Base-by-base conservation (phyloP, 176 grass and related monocot genomes). In the Musa schizocarpa region DNA sequence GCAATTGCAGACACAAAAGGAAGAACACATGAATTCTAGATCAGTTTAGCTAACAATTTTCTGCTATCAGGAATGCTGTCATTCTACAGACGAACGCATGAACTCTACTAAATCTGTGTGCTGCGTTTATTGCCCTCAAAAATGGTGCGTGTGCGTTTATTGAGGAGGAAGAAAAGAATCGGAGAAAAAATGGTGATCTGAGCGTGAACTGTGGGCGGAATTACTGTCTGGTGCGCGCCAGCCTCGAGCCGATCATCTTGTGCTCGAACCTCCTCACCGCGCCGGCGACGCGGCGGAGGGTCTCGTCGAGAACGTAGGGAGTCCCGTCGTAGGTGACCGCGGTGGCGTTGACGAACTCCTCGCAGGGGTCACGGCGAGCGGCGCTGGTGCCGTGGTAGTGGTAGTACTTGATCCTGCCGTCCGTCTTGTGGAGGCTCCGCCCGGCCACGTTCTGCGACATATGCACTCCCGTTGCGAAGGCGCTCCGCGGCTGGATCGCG, bases 351-450 rank as follows among this genome's bases (percentile, higher is more conserved):
- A 17, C 17, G 1, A 96, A 92, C 23, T 84, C 54, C 26, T 53
- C 57, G 81, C 93, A 92, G 0, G 81, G 81, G 24, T 92, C 87
- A 68, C 83, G 82, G 83, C 91, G 53, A 75, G 88, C 62, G 12
- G 86, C 88, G 77, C 92, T 92, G 0, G 89, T 86, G 25, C 91
- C 91, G 19, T 96, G 93, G 76, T 96, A 96, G 56, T 96, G 93
- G 62, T 88, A 96, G 76, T 96, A 92, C 78, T 76, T 87, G 25
- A 96, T 96, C 79, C 84, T 86, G 75, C 79, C 86, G 20, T 92
- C 93, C 0, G 93, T 92, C n/a, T 88, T 96, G 79, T 92, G 85
- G 9, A 86, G 85, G 70, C 85, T 92, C 77, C 83, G 68, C 16
- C 93, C 89, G 0, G 76, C 70, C 12, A 96, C 75, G 81, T 96